phyloP scores from a whole-genome alignment of 805 yeast genomes.

The Jamesozyma lodderae region DNA sequence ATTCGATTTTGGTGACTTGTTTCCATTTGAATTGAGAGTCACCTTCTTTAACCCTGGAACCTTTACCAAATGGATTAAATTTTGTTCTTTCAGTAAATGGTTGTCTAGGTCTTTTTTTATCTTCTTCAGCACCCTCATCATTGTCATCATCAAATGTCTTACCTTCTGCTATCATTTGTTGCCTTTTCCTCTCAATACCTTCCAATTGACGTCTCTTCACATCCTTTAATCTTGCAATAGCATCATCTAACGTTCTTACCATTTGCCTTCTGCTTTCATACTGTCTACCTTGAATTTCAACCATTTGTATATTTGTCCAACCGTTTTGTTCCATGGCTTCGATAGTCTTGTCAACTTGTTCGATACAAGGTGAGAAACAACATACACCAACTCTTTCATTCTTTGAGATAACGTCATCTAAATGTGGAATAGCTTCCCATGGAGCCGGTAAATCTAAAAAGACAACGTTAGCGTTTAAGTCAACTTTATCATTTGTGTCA shows the following conservation, averaged over 20 bases:
- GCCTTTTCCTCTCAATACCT: constrained; percentile 50
- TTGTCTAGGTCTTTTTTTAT: constrained; percentile 10
- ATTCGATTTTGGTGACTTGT: constrained; percentile 72
- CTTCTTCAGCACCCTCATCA: constrained; percentile 14
- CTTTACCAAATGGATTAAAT: constrained; percentile 90
- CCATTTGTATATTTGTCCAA: constrained; percentile 85
- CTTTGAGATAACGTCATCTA: constrained; percentile 47
- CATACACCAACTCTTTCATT: constrained; percentile 60
- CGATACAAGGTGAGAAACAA: constrained; percentile 96
- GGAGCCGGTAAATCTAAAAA: constrained; percentile 94
- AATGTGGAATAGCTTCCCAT: constrained; percentile 85
- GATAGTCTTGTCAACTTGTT: constrained; percentile 86
- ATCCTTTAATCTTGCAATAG: constrained; percentile 68
- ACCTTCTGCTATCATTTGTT: constrained; percentile 20
- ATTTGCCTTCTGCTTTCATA: constrained; percentile 89
- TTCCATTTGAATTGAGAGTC: constrained; percentile 73
- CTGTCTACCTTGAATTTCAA: constrained; percentile 73
- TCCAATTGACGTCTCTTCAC: constrained; percentile 62
- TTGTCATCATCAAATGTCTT: constrained; percentile 21
- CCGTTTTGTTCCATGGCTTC: constrained; percentile 64
- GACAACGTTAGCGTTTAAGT: constrained; percentile 58
- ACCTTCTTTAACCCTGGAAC: constrained; percentile 78
- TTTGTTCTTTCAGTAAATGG: constrained; percentile 38
- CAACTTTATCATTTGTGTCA: constrained; percentile 15
- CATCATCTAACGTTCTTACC: constrained; percentile 75